Percentiles rank a stretch among this genome's conserved stretches.
These are phyloP conservation scores for Dentipellis fragilis DNA, from an alignment of 768 basidiomycete genomes.

Conservation along the genomic window DNA sequence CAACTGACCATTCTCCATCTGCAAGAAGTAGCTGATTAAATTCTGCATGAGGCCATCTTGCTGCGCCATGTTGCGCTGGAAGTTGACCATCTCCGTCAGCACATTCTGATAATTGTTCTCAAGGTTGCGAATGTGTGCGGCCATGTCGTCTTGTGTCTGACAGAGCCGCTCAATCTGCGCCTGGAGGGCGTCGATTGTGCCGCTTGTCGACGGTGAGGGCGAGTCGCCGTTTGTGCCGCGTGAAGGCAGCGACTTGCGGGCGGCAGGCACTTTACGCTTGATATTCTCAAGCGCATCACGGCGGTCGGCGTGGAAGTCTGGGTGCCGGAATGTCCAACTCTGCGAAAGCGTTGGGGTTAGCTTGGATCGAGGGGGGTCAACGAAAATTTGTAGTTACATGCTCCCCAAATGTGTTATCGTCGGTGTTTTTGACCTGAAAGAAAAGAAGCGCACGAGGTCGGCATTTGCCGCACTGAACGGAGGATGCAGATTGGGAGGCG, in stretches of 20 bases:
- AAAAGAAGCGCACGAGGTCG: constrained; percentile 1
- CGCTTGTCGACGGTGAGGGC: constrained; percentile 18
- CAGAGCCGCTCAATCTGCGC: constrained; percentile 38
- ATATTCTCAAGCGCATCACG: constrained; percentile 54
- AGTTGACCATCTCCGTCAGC: constrained; percentile 61
- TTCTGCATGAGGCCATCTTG: constrained; percentile 80
- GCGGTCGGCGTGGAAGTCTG: constrained; percentile 41
- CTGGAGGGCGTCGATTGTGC: constrained; percentile 29
- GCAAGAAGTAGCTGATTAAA: constrained; percentile 72
- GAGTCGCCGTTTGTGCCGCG: constrained; percentile 16
- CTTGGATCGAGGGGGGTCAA: constrained; percentile 15
- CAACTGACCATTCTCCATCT: constrained; percentile 49
- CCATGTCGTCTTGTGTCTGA: constrained; percentile 40
- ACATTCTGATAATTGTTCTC: constrained; percentile 60
- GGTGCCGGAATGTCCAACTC: constrained; percentile 45
- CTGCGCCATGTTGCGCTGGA: constrained; percentile 68
- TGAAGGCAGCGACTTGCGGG: constrained; percentile 21
- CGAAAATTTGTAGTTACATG: constrained; percentile 30
- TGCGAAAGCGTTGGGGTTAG: constrained; percentile 10
- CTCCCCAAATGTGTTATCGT: constrained; percentile 64
- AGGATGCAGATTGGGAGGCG: constrained; percentile 12
- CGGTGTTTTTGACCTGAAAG: constrained; percentile 66
- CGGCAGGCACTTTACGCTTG: constrained; percentile 45
- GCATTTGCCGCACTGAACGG: constrained; percentile 4
- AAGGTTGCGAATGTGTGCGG: constrained; percentile 43